Percentiles rank a stretch among this genome's conserved stretches.
Evolutionary conservation across 2,329 filamentous ascomycete genomes (phyloP).

Genomic region (Aspergillus fumigatus): DNA sequence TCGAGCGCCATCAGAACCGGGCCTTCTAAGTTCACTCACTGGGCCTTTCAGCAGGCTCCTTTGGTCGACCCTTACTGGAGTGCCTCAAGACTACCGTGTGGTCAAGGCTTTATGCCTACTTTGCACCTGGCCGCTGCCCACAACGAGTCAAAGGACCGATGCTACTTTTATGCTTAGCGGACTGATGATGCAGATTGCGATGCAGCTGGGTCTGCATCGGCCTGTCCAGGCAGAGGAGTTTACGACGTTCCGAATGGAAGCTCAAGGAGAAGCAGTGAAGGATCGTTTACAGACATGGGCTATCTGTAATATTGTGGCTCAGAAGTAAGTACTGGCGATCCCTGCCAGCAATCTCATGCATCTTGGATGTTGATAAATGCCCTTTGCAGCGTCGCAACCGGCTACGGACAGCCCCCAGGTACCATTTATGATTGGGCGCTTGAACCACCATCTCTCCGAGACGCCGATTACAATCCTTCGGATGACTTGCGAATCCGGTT

Average conservation of each 20-base stretch:
- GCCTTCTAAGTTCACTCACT: conserved; percentile 47
- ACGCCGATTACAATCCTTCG: conserved; percentile 45
- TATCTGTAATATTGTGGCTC: conserved; percentile 63
- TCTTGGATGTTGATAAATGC: conserved; percentile 9
- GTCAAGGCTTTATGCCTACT: conserved; percentile 60
- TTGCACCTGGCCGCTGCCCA: conserved; percentile 61
- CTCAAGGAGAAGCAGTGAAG: conserved; percentile 57
- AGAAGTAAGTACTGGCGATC: conserved; percentile 45
- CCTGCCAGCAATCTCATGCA: neutral
- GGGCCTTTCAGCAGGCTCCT: conserved; percentile 53
- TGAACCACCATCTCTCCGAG: conserved; percentile 40
- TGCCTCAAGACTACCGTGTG: conserved; percentile 58
- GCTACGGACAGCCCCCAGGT: conserved; percentile 60
- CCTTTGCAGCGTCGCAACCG: conserved; percentile 53
- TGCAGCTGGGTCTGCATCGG: conserved; percentile 59
- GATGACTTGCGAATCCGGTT: conserved; percentile 48
- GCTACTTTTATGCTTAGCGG: conserved; percentile 61
- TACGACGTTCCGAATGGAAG: conserved; percentile 45
- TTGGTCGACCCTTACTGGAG: conserved; percentile 55
- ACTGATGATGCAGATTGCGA: conserved; percentile 62
- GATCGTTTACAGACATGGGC: conserved; percentile 63
- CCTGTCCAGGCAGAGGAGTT: conserved; percentile 57
- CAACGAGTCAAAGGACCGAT: conserved; percentile 57
- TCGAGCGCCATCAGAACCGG: conserved; percentile 51
- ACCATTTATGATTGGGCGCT: conserved; percentile 57